A percentile compares a stretch with the other conserved stretches of the same genome.
phyloP scores from a whole-genome alignment of 139 green algal genomes.

The Chlorella sp. region DNA sequence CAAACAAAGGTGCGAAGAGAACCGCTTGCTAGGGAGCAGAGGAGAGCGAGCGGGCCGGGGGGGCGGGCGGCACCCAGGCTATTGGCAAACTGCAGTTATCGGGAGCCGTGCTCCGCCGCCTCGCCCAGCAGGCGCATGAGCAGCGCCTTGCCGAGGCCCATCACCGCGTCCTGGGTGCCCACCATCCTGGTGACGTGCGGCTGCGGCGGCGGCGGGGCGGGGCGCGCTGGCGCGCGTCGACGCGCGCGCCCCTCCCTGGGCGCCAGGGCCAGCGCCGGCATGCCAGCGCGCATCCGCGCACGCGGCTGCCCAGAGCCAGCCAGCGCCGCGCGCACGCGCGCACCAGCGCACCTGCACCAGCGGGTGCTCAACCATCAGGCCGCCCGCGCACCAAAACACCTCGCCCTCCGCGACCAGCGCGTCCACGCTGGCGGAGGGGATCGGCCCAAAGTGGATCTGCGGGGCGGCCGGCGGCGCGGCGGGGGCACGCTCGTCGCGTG shows the following conservation, averaged over 20 bases:
- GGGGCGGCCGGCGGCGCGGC: too few species aligned
- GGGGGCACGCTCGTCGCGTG: too few species aligned
- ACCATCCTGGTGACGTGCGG: constrained; percentile 60
- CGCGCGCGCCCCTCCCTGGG: too few species aligned
- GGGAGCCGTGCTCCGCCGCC: neutral
- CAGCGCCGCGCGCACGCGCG: neutral
- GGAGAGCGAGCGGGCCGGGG: too few species aligned
- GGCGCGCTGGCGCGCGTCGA: too few species aligned
- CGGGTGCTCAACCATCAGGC: constrained; percentile 81
- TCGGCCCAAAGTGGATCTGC: constrained; percentile 64
- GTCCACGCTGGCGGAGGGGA: constrained; percentile 63
- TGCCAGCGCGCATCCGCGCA: too few species aligned
- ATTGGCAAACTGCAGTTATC: too few species aligned
- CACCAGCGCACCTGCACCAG: constrained; percentile 46
- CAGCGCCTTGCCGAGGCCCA: constrained; percentile 72
- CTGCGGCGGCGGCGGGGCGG: too few species aligned
- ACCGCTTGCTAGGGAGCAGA: too few species aligned
- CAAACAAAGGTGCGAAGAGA: too few species aligned
- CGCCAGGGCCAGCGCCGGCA: too few species aligned
- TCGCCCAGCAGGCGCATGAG: constrained; percentile 28
- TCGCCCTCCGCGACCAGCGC: constrained; percentile 67
- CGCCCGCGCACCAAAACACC: constrained; percentile 71
- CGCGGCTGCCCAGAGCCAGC: constrained; percentile 4
- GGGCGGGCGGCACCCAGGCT: too few species aligned
- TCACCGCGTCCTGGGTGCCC: constrained; percentile 71